phyloP scores from a whole-genome alignment of 768 basidiomycete genomes.

The Boletus barrowsii region DNA sequence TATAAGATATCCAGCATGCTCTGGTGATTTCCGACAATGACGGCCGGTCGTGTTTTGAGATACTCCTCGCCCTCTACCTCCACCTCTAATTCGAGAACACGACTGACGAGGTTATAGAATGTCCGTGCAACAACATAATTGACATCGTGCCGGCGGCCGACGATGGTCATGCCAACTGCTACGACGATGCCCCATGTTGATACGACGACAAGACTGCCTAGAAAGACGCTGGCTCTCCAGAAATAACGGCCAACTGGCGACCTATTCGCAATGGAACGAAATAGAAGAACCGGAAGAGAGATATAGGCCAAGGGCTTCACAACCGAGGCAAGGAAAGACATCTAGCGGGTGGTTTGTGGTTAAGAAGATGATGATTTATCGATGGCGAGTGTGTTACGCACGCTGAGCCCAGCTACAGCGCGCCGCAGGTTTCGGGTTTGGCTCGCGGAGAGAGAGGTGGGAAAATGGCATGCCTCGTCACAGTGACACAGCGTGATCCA shows the following conservation, averaged over 20 bases:
- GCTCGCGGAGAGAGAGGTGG: conserved; percentile 28
- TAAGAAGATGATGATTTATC: conserved; percentile 8
- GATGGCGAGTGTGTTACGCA: conserved; percentile 16
- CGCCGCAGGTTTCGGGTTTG: conserved; percentile 11
- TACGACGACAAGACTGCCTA: conserved; percentile 65
- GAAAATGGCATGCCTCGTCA: conserved; percentile 21
- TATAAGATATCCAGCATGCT: conserved; percentile 86
- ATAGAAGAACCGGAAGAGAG: conserved; percentile 66
- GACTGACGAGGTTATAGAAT: conserved; percentile 71
- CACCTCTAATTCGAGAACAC: conserved; percentile 61
- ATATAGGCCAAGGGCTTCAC: conserved; percentile 74
- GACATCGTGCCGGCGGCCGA: conserved; percentile 72
- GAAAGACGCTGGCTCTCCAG: conserved; percentile 67
- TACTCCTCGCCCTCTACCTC: conserved; percentile 87
- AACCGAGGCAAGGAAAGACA: conserved; percentile 61
- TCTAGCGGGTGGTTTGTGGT: conserved; percentile 31
- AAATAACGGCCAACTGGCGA: conserved; percentile 67
- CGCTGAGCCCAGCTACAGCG: conserved; percentile 24
- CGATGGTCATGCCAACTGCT: conserved; percentile 60
- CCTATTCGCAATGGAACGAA: conserved; percentile 54
- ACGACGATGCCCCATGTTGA: conserved; percentile 71
- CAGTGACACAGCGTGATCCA: not conserved
- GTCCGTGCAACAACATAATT: conserved; percentile 80
- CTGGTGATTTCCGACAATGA: conserved; percentile 90
- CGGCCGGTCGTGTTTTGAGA: conserved; percentile 64